Evolutionary conservation across 2,329 filamentous ascomycete genomes (phyloP), one percentile per base, ranked within the genome.

Genomic region (Alternaria longipes): DNA sequence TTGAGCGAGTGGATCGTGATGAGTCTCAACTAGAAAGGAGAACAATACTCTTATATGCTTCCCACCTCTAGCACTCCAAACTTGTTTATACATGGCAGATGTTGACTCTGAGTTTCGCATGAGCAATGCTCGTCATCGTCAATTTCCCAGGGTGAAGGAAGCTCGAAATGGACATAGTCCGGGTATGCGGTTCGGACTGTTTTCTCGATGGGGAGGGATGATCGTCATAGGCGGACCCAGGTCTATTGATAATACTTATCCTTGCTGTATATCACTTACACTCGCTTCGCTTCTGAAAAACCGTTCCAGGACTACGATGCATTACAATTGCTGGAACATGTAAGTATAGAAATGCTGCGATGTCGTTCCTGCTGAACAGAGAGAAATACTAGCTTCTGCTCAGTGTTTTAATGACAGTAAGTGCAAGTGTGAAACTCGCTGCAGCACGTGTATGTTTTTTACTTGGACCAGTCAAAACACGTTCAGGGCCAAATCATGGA

Each of bases 181-280:
- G 32, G 28, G 24, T 26, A 32, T 30, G 50, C 47, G 32, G 22
- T 47, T 59, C 53, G 22, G 50, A 20, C 49, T 42, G 28, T 49
- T 54, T 41, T 54, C 30, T 53, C 36, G 41, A 59, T 59, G 20
- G 28, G 14, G 47, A 42, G 38, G n/a, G 30, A 6, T 20, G 28
- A 14, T 47, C 50, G 50, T 28, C 32, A 51, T 47, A 52, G 32
- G 30, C 46, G 32, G 50, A 52, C 18, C 46, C 44, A 32, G 32
- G 42, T 34, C 20, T 50, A 54, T 59, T 59, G 50, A 45, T 59
- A 54, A 49, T 36, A 41, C 24, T 34, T 24, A 59, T 54, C 56
- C 50, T 42, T 54, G 42, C 24, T 28, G 41, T 59, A 59, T 59
- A 59, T 34, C 45, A 49, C 56, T 44, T 28, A 32, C 40, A 38